Evolutionary conservation across 768 basidiomycete species (phyloP), one percentile per base, ranked within the genome.

Genomic region (Mycena venus): DNA sequence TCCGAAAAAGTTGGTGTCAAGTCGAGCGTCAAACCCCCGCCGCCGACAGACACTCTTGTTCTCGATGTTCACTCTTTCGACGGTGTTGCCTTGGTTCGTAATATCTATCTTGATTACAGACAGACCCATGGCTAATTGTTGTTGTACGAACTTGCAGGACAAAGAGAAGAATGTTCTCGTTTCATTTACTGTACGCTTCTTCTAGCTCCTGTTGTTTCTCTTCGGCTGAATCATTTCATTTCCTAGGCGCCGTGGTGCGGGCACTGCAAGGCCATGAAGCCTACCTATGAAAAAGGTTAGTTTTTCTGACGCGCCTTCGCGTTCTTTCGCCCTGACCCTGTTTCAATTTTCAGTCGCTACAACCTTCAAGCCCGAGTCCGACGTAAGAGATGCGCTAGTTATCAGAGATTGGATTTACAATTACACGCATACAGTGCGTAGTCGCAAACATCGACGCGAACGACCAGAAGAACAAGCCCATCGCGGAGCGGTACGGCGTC

Each of bases 401-500:
- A 69, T 55, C 27, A 17, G 42, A 47, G 36, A 72, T 58, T 59
- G 66, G n/a, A 56, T 66, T 59, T 76, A 62, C 79, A n/a, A n/a
- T n/a, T 56, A 36, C 14, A 21, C 31, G 4, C 15, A 27, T 68
- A 7, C 31, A 96, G 95, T 97, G 96, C 80, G 84, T 98, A 68
- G 91, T 99, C 68, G 97, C 96, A 32, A 96, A 98, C 83, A 84
- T 99, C 72, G 93, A 99, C 83, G 96, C 94, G 25, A 96, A 99
- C 82, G 94, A 94, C 44, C 88, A 91, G 73, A 87, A 87, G 82
- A 98, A 98, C 88, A 89, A 89, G 77, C 90, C 88, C 25, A 83
- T 98, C 64, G 91, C 93, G 11, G 75, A 81, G 42, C 90, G 91
- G 81, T 97, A 97, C 79, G 94, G 87, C 7, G 90, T 99, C 69